These are phyloP conservation scores for Coemansia sp. DNA, from an alignment of 192 early-diverging fungal genomes.

Conservation along the genomic window DNA sequence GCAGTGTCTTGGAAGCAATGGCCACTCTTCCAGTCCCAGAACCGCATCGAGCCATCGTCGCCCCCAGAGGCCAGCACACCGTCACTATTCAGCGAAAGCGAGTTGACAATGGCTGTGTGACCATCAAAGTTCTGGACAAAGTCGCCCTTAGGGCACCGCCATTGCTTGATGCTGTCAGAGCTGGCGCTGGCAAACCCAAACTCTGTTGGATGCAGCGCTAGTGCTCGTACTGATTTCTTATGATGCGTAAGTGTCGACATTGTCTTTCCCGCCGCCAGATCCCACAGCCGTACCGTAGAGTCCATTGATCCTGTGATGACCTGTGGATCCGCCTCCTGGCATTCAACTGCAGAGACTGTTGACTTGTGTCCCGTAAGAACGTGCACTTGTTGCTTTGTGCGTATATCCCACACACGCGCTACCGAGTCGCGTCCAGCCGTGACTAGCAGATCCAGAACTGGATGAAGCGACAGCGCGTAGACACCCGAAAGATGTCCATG, in stretches of 20 bases:
- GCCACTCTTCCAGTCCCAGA: slow-evolving; percentile 96
- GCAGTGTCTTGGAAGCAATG: slow-evolving; percentile 92
- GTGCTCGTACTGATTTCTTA: slow-evolving; percentile 92
- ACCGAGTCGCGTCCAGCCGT: slow-evolving; percentile 94
- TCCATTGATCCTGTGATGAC: slow-evolving; percentile 94
- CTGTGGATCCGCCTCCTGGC: slow-evolving; percentile 95
- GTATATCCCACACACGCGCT: slow-evolving; percentile 98
- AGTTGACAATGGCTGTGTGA: slow-evolving; percentile 87
- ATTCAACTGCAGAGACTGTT: slow-evolving; percentile 84
- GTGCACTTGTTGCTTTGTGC: slow-evolving; percentile 90
- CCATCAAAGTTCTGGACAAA: slow-evolving; percentile 94
- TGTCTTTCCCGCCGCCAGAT: slow-evolving; percentile 94
- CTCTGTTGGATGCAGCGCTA: slow-evolving; percentile 90
- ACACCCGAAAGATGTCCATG: slow-evolving; percentile 97
- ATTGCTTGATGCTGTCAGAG: slow-evolving; percentile 94
- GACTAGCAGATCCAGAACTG: slow-evolving; percentile 90
- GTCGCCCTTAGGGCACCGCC: slow-evolving; percentile 93
- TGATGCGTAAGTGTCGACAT: slow-evolving; percentile 95
- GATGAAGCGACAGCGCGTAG: slow-evolving; percentile 89
- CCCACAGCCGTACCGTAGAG: slow-evolving; percentile 92
- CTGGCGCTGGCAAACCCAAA: slow-evolving; percentile 88
- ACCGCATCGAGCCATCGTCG: slow-evolving; percentile 95
- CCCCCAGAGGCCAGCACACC: slow-evolving; percentile 94
- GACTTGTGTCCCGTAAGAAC: slow-evolving; percentile 83
- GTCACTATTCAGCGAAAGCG: slow-evolving; percentile 84